Base-by-base conservation (phyloP, 257 asterid species). In the Coffea canephora region DNA sequence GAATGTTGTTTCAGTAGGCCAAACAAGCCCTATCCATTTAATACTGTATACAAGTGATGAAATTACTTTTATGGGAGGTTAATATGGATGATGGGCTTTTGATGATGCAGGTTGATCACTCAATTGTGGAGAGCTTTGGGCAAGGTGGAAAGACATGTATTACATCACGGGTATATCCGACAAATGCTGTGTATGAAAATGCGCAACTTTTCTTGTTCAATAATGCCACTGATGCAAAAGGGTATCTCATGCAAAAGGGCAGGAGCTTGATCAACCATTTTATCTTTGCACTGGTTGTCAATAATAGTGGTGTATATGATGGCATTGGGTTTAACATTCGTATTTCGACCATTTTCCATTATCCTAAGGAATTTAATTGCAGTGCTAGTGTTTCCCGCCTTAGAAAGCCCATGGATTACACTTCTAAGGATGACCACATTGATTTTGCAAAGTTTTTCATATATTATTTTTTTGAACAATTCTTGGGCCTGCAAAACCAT, bases 51-150 rank as follows among this genome's bases (percentile, higher is more conserved):
- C 27, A 27, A 27, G 27, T 27, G 27, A 27, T 27, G 34, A 31
- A 0, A 31, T 31, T 31, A 31, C 34, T 31, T 31, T 1, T 31
- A 31, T 50, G 8, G 31, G 0, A 31, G 5, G 3, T 2, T 8
- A 3, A 55, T 10, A 23, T 11, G 54, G 14, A 27, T 11, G 5
- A 23, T 49, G 13, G 61, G 65, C 8, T 68, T 27, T 48, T 46
- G 31, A 23, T 74, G 39, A 41, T 73, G 61, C 71, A 94, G 98
- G 92, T 94, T 81, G 98, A 94, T 88, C 98, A 94, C 77, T 94
- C 98, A 23, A 92, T 94, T 46, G 81, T 92, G 8, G 97, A 94
- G 87, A 90, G 97, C 79, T 94, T 94, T 79, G 94, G 89, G 14
- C 96, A 92, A 79, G 88, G 90, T 3, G 97, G 98, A 46, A 85